A percentile compares a stretch with the other conserved stretches of the same genome.
phyloP scores from a whole-genome alignment of 2,329 filamentous ascomycete genomes.

The Xylariaceae sp. region DNA sequence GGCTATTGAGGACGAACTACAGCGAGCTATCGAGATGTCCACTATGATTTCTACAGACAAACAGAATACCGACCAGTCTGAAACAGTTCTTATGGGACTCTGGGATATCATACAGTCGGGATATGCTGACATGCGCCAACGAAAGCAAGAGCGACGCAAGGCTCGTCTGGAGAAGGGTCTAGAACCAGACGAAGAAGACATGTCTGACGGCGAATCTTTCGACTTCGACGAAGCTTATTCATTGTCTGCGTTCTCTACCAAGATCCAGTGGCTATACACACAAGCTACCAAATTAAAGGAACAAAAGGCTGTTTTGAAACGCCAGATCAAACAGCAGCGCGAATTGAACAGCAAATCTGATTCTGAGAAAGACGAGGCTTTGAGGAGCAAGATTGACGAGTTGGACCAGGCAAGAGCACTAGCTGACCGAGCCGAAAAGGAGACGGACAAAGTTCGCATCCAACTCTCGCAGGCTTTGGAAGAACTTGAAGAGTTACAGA shows the following conservation, averaged over 20 bases:
- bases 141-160: slow-evolving; percentile 56
- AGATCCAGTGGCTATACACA: slow-evolving; percentile 77
- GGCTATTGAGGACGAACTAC: slow-evolving; percentile 49
- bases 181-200: slow-evolving; percentile 61
- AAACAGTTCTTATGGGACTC: slow-evolving; percentile 54
- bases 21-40: slow-evolving; percentile 39
- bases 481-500: slow-evolving; percentile 49
- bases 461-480: slow-evolving; percentile 52
- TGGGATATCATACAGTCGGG: slow-evolving; percentile 62
- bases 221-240: slow-evolving; percentile 67
- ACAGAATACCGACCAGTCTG: slow-evolving; percentile 57
- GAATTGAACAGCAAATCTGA: slow-evolving; percentile 90
- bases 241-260: slow-evolving; percentile 73
- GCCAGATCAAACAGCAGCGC: slow-evolving; percentile 93
- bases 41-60: slow-evolving; percentile 37
- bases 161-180: slow-evolving; percentile 59
- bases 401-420: slow-evolving; percentile 47
- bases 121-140: slow-evolving; percentile 57
- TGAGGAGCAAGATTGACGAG: slow-evolving; percentile 61
- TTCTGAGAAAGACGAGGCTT: slow-evolving; percentile 65
- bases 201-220: slow-evolving; percentile 64
- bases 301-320: slow-evolving; percentile 85
- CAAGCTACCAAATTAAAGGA: slow-evolving; percentile 79
- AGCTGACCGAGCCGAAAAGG: slow-evolving; percentile 37
- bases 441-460: slow-evolving; percentile 45